These are phyloP conservation scores for Chaetomium strumarium DNA, from an alignment of 2,329 filamentous ascomycete genomes.

Conservation along the genomic window DNA sequence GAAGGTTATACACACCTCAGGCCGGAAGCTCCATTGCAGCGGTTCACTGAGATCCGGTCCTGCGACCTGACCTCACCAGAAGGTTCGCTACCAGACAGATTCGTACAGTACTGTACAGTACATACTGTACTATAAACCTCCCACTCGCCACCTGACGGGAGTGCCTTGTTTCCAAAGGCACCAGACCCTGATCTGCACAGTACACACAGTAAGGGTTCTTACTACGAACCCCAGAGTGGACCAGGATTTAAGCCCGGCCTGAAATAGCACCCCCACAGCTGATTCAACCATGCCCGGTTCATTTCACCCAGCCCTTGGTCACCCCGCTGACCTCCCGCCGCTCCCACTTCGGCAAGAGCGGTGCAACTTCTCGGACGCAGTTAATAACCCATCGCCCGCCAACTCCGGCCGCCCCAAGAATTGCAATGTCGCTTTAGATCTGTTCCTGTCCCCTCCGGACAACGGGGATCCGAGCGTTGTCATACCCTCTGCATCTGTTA, in stretches of 20 bases:
- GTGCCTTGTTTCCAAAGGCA: not conserved
- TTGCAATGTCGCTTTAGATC: constrained; percentile 23
- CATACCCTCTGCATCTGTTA: not conserved
- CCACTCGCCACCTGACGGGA: not conserved
- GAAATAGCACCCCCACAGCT: constrained; percentile 17
- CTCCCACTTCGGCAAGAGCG: constrained; percentile 14
- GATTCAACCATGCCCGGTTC: constrained; percentile 31
- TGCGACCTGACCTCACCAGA: not conserved
- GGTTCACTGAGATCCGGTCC: constrained; percentile 3
- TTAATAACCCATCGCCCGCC: constrained; percentile 25
- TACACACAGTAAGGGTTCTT: not conserved
- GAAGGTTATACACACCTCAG: constrained; percentile 13
- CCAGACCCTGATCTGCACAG: not conserved
- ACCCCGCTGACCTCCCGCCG: constrained; percentile 18
- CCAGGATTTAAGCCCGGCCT: constrained; percentile 8
- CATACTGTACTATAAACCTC: too few relatives aligned
- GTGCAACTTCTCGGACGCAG: constrained; percentile 18
- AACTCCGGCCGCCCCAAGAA: constrained; percentile 26
- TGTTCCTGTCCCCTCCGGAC: constrained; percentile 19
- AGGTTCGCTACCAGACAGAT: not conserved
- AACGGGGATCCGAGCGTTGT: not conserved
- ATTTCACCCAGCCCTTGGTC: constrained; percentile 46
- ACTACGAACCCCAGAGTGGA: not conserved
- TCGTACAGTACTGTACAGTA: not conserved
- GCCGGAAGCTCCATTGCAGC: not conserved